Conservation (phyloP, 2,329 filamentous ascomycete species). For the Basipetospora chlamydospora region DNA sequence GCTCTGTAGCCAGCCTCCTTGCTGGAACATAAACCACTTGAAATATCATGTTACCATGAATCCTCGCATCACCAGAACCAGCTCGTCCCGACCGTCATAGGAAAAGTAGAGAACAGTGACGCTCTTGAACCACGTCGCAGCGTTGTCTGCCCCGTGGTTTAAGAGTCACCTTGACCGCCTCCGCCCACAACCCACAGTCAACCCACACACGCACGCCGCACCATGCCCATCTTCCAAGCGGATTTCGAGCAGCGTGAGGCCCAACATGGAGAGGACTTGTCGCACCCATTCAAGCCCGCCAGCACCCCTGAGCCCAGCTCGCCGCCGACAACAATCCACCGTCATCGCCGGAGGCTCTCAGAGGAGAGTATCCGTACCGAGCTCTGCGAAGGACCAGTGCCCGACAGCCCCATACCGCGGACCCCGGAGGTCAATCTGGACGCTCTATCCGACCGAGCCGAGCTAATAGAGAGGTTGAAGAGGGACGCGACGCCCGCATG, state of each 20-base stretch:
- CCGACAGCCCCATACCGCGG: constrained; percentile 22
- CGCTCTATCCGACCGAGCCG: constrained; percentile 48
- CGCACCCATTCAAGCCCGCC: constrained; percentile 10
- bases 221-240: constrained; percentile 47
- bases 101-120: not conserved
- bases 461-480: constrained; percentile 76
- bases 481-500: constrained; percentile 62
- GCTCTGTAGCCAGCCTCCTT: no score
- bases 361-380: constrained; percentile 48
- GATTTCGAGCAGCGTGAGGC: constrained; percentile 24
- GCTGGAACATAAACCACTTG: no score
- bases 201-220: not conserved
- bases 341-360: constrained; percentile 23
- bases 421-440: constrained; percentile 3
- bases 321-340: constrained; percentile 8
- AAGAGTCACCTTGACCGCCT: no score
- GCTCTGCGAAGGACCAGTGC: constrained; percentile 42
- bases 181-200: constrained; percentile 6
- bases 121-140: constrained; percentile 8
- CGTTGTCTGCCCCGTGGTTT: constrained; percentile 19
- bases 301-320: constrained; percentile 13
- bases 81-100: no score
- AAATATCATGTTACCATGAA: no score
- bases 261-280: not conserved
- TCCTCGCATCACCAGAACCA: no score